Base-by-base conservation (phyloP, 139 green algal genomes). In the Coccomyxa sp. region DNA sequence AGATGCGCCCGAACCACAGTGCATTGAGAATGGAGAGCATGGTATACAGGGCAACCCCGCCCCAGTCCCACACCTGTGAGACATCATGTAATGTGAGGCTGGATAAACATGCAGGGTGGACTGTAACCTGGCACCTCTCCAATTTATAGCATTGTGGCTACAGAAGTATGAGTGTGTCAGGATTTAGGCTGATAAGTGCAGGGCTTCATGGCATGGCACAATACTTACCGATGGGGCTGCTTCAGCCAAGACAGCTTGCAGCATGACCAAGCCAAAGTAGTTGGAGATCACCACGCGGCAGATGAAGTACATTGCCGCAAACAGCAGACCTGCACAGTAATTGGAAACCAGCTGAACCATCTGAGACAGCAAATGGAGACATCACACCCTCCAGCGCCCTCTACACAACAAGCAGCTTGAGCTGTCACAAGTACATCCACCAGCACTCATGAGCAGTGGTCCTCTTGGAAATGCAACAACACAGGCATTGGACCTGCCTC, bases 241-340 rank as follows among this genome's bases (percentile, higher is more conserved):
- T 4, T 4, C 8, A 75, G 33, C 64, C 76, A 58, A 33, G 40
- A 72, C 18, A 64, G 12, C 31, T 77, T 31, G 58, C 44, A 70
- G 22, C 16, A 33, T 10, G 58, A 8, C 24, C 24, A 70, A 27
- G 16, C 16, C 58, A 34, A 44, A 68, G 64, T 74, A 74, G 64
- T 35, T 80, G 76, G 58, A 58, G n/a, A 80, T 44, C 24, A 78
- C 73, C 31, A 87, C 77, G 36, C 83, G 74, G 77, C 77, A 87
- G 10, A 87, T 33, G 44, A 84, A 84, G 70, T 85, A 87, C 73
- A 83, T 76, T 14, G 50, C 72, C 31, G 76, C 36, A 55, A 87
- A 83, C 6, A 68, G 39, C 34, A 78, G n/a, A 70, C 79, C 82
- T 82, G 78, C 71, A 78, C 5, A 0, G 10, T 10, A 36, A 70